Base-by-base conservation (phyloP, 768 basidiomycete genomes). In the Rhizopogon vesiculosus region DNA sequence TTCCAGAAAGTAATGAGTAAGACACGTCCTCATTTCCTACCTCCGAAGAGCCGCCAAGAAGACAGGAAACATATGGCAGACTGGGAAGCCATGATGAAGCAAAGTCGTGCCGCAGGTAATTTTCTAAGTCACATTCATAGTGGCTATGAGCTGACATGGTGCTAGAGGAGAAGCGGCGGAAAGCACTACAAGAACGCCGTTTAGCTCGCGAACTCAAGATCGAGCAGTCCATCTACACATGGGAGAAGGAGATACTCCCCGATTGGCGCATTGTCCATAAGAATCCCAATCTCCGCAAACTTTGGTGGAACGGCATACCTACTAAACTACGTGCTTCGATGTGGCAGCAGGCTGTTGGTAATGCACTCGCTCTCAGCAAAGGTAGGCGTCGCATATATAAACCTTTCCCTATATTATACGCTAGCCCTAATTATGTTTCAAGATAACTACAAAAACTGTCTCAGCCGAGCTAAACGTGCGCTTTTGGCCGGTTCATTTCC, bases 281-380 rank as follows among this genome's bases (percentile, higher is more conserved):
- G 61, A 84, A 89, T 58, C 76, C 86, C 0, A 69, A 70, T 9
- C 72, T 93, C 51, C 81, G 87, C 33, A 82, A 78, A 64, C 64
- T 94, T 8, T 96, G 93, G 93, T 93, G 92, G 92, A 77, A 77
- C 31, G 93, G 93, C 3, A 89, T 94, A 61, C 93, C 93, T 2
- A 80, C 87, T 0, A 89, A 90, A 64, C 69, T 92, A 53, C 81
- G 93, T 33, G 87, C 89, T 3, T 67, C 78, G 1, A 79, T 95
- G 76, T 96, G 93, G 93, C 84, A 89, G 66, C 78, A 78, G 51
- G 91, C 87, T n/a, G 83, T 88, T 15, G 93, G 93, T 7, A 96
- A 96, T 65, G 75, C 83, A 25, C 75, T 96, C 43, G 85, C 91
- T 15, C 69, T 96, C 52, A 85, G 83, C 69, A 93, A 89, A 86